A percentile compares a stretch with the other conserved stretches of the same genome.
Conservation (phyloP, 176 grass and related monocot species). For the Oryza rufipogon region DNA sequence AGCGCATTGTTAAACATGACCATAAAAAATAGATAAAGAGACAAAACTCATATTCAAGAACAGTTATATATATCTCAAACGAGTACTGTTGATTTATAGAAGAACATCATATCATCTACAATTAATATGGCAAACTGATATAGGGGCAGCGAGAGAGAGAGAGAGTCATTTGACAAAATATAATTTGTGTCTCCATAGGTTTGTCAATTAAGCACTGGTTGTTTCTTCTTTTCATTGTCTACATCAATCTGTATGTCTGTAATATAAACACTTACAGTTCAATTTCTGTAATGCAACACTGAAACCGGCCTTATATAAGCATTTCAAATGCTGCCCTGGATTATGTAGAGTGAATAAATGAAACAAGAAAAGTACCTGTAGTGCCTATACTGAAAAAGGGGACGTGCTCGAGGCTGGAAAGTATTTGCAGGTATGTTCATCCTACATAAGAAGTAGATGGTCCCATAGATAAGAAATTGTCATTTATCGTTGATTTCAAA, state of each 20-base stretch:
- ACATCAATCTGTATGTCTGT: constrained; percentile 5
- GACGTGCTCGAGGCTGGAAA: constrained; percentile 84
- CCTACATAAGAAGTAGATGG: constrained; percentile 55
- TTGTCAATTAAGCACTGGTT: constrained; percentile 25
- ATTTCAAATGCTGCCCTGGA: constrained; percentile 11
- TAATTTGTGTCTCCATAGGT: not conserved
- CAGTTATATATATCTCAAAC: constrained; percentile 1
- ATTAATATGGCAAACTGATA: constrained; percentile 6
- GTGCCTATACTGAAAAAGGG: constrained; percentile 95
- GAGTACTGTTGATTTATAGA: not conserved
- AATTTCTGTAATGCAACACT: constrained; percentile 3
- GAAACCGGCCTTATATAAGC: not conserved
- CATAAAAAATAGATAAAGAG: not conserved
- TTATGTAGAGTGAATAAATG: constrained; percentile 20
- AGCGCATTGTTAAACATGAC: constrained; percentile 19
- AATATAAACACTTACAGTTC: constrained; percentile 20
- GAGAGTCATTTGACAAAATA: not conserved
- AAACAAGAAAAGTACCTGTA: constrained; percentile 72
- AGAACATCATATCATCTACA: constrained; percentile 14
- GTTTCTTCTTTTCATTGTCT: constrained; percentile 11
- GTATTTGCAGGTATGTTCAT: constrained; percentile 80
- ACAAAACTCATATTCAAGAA: constrained; percentile 11
- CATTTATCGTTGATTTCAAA: constrained; percentile 7
- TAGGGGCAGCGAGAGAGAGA: not conserved
- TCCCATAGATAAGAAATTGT: constrained; percentile 19